phyloP scores from a whole-genome alignment of 768 basidiomycete species.

The Phaeotremella skinneri region DNA sequence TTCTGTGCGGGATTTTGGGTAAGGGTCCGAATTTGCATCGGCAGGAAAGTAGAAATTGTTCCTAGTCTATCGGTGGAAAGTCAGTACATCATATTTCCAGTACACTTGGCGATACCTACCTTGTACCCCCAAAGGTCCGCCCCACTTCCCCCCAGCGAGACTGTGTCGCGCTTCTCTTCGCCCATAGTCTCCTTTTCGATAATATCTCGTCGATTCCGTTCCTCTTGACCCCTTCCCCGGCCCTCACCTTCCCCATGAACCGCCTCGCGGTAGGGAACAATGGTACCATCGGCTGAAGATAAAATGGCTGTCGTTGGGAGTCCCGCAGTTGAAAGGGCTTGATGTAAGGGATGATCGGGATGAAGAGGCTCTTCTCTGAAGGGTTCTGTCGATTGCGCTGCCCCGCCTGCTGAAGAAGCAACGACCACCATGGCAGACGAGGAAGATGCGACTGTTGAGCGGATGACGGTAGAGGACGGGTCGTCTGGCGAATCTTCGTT shows the following conservation, averaged over 20 bases:
- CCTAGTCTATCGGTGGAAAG: conserved; percentile 66
- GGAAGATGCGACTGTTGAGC: conserved; percentile 12
- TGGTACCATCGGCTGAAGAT: conserved; percentile 35
- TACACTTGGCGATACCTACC: conserved; percentile 35
- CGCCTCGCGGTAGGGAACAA: conserved; percentile 45
- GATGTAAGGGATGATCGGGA: conserved; percentile 41
- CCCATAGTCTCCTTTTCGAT: conserved; percentile 40
- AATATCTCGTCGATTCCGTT: conserved; percentile 18
- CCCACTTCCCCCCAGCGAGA: conserved; percentile 36
- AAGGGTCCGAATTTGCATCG: conserved; percentile 81
- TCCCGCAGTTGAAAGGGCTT: conserved; percentile 46
- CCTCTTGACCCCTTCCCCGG: conserved; percentile 36
- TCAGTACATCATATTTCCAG: conserved; percentile 8
- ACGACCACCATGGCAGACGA: conserved; percentile 26
- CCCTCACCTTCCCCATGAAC: conserved; percentile 35
- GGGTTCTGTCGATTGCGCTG: not conserved
- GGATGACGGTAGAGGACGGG: not conserved
- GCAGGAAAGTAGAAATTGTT: conserved; percentile 95
- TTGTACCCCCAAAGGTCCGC: conserved; percentile 47
- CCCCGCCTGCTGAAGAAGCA: no score
- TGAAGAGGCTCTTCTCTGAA: conserved; percentile 35
- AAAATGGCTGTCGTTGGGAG: conserved; percentile 49
- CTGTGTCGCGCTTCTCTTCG: conserved; percentile 25
- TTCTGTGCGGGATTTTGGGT: conserved; percentile 53
- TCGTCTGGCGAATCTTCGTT: conserved; percentile 17